A percentile compares a stretch with the other conserved stretches of the same genome.
Evolutionary conservation across 768 basidiomycete species (phyloP).

Genomic region (Termitomyces sp.): DNA sequence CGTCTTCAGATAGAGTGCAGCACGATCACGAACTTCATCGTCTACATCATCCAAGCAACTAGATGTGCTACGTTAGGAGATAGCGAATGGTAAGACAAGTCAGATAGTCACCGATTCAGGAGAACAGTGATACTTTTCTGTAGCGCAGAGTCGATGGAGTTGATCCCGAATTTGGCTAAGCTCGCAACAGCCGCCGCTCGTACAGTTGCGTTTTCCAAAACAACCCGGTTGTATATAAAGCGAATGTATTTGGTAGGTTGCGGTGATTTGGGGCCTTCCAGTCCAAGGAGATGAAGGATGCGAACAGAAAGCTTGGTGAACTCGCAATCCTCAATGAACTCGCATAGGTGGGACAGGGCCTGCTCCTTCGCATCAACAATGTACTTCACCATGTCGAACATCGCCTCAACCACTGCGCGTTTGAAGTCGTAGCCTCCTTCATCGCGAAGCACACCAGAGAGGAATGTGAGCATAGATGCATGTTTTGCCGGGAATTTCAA

Average conservation of each 20-base stretch:
- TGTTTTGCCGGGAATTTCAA: slow-evolving; percentile 99
- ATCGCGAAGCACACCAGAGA: slow-evolving; percentile 93
- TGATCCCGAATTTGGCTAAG: slow-evolving; percentile 95
- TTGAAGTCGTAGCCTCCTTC: slow-evolving; percentile 99
- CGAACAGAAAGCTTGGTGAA: slow-evolving; percentile 98
- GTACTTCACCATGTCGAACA: slow-evolving; percentile 99
- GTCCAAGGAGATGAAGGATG: slow-evolving; percentile 89
- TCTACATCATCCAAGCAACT: slow-evolving; percentile 98
- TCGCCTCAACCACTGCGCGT: slow-evolving; percentile 97
- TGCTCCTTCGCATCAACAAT: slow-evolving; percentile 95
- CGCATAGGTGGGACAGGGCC: slow-evolving; percentile 95
- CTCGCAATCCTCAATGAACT: slow-evolving; percentile 99
- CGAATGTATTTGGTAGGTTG: slow-evolving; percentile 98
- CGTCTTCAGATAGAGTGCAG: slow-evolving; percentile 87
- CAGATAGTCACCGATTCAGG: slow-evolving; percentile 59
- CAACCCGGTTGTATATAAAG: slow-evolving; percentile 99
- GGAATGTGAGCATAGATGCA: slow-evolving; percentile 93
- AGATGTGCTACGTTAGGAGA: slow-evolving; percentile 4
- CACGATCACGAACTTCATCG: slow-evolving; percentile 97
- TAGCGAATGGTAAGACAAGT: background rate
- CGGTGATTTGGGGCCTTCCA: slow-evolving; percentile 94
- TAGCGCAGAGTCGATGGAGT: slow-evolving; percentile 70
- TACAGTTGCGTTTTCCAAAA: slow-evolving; percentile 96
- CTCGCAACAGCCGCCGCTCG: slow-evolving; percentile 93
- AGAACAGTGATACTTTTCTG: slow-evolving; percentile 86